Conservation (phyloP, 2,329 filamentous ascomycete genomes). For the Trichoderma atroviride region DNA sequence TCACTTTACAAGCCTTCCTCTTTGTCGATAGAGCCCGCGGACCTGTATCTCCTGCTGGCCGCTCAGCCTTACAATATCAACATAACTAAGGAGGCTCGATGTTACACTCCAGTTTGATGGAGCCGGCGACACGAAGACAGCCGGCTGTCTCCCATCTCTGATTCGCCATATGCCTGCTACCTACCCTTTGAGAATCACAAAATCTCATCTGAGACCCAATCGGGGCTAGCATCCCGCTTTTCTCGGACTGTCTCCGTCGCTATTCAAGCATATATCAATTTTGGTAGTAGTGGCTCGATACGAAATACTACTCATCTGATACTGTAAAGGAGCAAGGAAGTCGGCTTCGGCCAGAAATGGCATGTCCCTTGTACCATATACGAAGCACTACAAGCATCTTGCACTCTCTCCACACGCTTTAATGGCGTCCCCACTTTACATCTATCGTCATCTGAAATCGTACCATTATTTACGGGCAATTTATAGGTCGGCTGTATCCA, state of each 20-base stretch:
- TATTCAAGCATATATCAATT: neutral
- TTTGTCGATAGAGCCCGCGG: neutral
- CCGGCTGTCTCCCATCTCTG: neutral
- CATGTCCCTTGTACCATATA: neutral
- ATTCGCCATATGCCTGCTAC: neutral
- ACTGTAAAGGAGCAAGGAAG: neutral
- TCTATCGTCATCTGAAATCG: conserved; percentile 20
- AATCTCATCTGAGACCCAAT: neutral
- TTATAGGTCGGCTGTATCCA: neutral
- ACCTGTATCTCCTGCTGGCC: conserved; percentile 6
- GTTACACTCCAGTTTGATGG: conserved; percentile 16
- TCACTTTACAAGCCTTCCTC: neutral
- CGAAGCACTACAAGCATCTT: neutral
- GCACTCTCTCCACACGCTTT: neutral
- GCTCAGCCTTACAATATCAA: conserved; percentile 25
- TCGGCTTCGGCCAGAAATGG: neutral
- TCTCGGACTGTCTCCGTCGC: neutral
- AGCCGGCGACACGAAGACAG: conserved; percentile 4
- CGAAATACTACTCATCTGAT: neutral
- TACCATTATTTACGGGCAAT: conserved; percentile 9
- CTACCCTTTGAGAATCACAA: neutral
- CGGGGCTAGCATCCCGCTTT: neutral
- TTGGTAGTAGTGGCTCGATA: neutral
- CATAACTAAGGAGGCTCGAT: neutral
- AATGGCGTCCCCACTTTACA: conserved; percentile 7